Evolutionary conservation across 306 rosid genomes (phyloP), one percentile per base, ranked within the genome.

Genomic region (Mimosa pudica): DNA sequence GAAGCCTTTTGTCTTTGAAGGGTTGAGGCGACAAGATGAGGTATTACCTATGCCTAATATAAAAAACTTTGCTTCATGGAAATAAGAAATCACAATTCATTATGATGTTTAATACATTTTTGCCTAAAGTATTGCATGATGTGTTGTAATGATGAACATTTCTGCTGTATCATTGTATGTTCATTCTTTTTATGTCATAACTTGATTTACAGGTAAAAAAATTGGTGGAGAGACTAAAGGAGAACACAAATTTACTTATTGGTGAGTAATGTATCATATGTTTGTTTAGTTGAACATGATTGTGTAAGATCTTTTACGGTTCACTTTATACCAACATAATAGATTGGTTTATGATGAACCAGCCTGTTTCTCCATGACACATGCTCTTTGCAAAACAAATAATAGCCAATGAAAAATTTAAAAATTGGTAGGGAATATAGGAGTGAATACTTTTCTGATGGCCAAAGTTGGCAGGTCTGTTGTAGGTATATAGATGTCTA

Each of bases 1-100:
- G 83, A 91, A 92, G 86, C 98, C 98, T 61, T 95, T 95, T 86
- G 89, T 89, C 88, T 95, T 95, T 77, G 98, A 95, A 90, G 98
- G 98, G 44, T 81, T 84, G 82, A 86, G 91, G 86, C 93, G 98
- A 58, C 92, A 84, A 73, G 88, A 89, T 80, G 98, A 95, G 98
- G 98, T 95, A 86, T 67, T 67, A 57, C 58, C 38, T 33, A 42
- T 13, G 35, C 72, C 83, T 66, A 24, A 68, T 51, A 65, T 61
- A 24, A 48, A 58, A 75, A 63, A 75, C 54, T 52, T 57, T 35
- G 17, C 11, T 58, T 54, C 44, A 33, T 38, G 51, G 79, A 42
- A 75, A 76, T 46, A 32, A 76, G 47, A 74, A 75, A 61, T 80
- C 10, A 49, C 30, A 2, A 38, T 38, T 38, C 42, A 38, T 38